These are phyloP conservation scores for Cytidiella melzeri DNA, from an alignment of 768 basidiomycete species.

Conservation along the genomic window DNA sequence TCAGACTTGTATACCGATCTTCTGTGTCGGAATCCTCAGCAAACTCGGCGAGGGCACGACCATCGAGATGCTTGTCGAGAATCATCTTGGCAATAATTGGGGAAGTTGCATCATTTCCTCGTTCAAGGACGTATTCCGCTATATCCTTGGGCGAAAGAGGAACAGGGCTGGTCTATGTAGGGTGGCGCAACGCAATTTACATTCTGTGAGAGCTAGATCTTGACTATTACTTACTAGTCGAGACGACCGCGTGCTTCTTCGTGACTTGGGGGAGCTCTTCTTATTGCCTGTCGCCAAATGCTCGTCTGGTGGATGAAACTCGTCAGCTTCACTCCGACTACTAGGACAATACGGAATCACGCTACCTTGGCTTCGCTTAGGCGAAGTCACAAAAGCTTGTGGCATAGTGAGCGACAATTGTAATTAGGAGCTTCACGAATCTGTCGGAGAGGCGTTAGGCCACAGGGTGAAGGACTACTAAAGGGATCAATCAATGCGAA, in stretches of 20 bases:
- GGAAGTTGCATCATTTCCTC: slow-evolving; percentile 5
- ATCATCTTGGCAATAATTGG: slow-evolving; percentile 8
- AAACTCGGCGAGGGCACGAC: slow-evolving; percentile 3
- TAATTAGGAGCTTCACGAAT: background rate
- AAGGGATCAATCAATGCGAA: too few relatives aligned
- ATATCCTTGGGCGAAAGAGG: slow-evolving; percentile 3
- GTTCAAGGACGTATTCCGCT: slow-evolving; percentile 1
- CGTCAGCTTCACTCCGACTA: background rate
- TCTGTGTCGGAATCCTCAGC: slow-evolving; percentile 1
- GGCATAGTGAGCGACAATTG: background rate
- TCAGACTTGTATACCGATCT: background rate
- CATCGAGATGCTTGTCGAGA: slow-evolving; percentile 8
- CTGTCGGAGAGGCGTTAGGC: background rate
- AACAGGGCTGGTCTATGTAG: slow-evolving; percentile 1
- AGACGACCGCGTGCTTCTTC: background rate
- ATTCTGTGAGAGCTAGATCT: too few relatives aligned
- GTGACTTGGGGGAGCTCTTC: background rate
- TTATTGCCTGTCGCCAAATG: background rate
- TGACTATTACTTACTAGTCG: background rate
- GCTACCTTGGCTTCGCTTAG: background rate
- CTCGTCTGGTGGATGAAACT: background rate
- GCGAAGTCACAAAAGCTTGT: background rate
- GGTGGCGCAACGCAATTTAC: background rate
- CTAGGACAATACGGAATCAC: background rate
- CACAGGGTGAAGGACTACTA: background rate